Base-by-base conservation (phyloP, 2,329 filamentous ascomycete genomes). In the Venturia nashicola region DNA sequence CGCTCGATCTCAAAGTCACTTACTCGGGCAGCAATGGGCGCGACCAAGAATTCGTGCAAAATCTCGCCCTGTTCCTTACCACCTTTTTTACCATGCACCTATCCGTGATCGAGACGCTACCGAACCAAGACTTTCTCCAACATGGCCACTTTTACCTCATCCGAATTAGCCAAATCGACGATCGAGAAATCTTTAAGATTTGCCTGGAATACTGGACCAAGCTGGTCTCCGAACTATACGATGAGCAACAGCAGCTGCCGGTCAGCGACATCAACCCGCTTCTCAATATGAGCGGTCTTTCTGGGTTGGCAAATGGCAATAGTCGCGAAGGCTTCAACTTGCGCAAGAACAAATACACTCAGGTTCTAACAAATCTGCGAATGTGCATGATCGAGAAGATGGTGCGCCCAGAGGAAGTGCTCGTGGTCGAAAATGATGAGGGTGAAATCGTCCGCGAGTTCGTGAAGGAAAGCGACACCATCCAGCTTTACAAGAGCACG, bases 351-450 rank as follows among this genome's bases (percentile, higher is more conserved):
- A 97, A 97, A 78, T 99, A 97, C 76, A 87, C 88, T 68, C 91
- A 97, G 73, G 89, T 99, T 23, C 80, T 99, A 61, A 93, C 93
- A 11, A 97, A 96, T 74, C 82, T 99, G 65, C 88, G 94, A 68
- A 89, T 93, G 32, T 94, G 99, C 68, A 99, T 99, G 94, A 97
- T 99, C 67, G 94, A 99, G 79, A 97, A 97, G 82, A 99, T 99
- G 94, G 94, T 99, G 40, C 86, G 92, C 54, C 94, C 94, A 0
- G 94, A 99, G 77, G 95, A 99, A 77, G 95, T 99, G 9, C 77
- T 99, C 69, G 95, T 99, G 71, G 94, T 99, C n/a, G 94, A 99
- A 77, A 99, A 99, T 75, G 94, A 99, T 67, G 94, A 99, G 76
- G 94, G 95, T 67, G 94, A 99, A 74, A 99, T 99, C 70, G 94